Evolutionary conservation across 2,329 filamentous ascomycete species (phyloP), one percentile per base, ranked within the genome.

Genomic region (Colletotrichum cordylinicola): DNA sequence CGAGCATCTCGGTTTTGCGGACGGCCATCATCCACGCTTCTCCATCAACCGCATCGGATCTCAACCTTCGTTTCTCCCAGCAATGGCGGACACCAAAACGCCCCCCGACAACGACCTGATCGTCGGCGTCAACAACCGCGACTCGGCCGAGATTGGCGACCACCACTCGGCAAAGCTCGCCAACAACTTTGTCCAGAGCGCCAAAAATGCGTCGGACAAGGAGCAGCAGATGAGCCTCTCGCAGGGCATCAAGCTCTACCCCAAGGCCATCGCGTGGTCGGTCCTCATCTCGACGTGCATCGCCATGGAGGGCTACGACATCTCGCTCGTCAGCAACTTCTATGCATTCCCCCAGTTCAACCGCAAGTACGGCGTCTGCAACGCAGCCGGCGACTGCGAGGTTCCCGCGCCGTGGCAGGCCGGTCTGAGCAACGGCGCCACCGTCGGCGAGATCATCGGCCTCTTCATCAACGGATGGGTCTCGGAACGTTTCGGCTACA

Each of bases 211-310:
- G 18, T 87, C 90, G 33, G 88, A 91, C 75, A 92, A 91, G 83
- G 91, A 93, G 84, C 93, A 92, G 79, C 89, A 87, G 16, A 95
- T 95, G 93, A 94, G 90, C 62, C 87, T 98, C 74, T 82, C 90
- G 82, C 92, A 98, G 86, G 95, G 95, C 77, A 89, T 98, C 83
- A 92, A 89, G 81, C 89, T 97, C 31, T 98, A 98, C 82, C 95
- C 95, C 74, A 96, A 98, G 87, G 96, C 96, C 27, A 93, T 98
- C 72, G 90, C 87, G 27, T 98, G 95, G 95, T 95, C 93, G 80
- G 81, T 98, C 67, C 87, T 98, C 75, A 96, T 98, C 84, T 96
- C 94, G n/a, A 96, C 95, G 0, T 96, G 94, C 82, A 97, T 98
- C 81, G 92, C 91, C 80, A 98, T 98, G 96, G 95, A 98, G 84